Evolutionary conservation across 441 rosid species (phyloP), one percentile per base, ranked within the genome.

Genomic region (Pelargonium citronellum): DNA sequence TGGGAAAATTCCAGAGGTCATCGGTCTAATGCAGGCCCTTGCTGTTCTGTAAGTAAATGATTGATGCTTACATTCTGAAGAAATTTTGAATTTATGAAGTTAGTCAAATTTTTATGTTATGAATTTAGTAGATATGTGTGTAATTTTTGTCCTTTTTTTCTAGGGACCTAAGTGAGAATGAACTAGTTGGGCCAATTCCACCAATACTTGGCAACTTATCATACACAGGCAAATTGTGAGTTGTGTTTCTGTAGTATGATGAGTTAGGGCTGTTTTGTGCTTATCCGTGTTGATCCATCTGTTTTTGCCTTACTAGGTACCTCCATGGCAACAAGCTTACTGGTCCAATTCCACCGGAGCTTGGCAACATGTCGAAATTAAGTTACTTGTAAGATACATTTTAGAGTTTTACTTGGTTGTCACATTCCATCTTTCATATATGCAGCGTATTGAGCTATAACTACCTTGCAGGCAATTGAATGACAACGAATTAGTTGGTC

Each of bases 1-100:
- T 0, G 97, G 99, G 69, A 80, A 65, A 76, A 91, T 95, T 79
- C 99, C 99, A 0, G 96, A 87, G 64, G 97, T 90, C 60, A 79
- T 91, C 53, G 99, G 99, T 68, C 73, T 95, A 24, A 91, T 95
- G 99, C 99, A 95, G 81, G 99, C 99, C 51, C 85, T 95, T 24
- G 99, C 99, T 47, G 96, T 95, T 53, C 60, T 95, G 99, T 95
- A 82, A 74, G 97, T 81, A 4, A 20, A 3, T 12, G 16, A 13
- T 8, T 17, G 34, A 27, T 27, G 34, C 34, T 49, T 4, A 49
- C 57, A 49, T 13, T 11, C 7, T 10, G 51, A 2, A 47, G 55
- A 47, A 27, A 27, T 47, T 3, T 47, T 47, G n/a, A 0, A 47
- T 47, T 9, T 2, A 47, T 47, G n/a, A 0, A 47, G 7, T 9